Evolutionary conservation across 345 rosid genomes (phyloP).

Genomic region (Rhodamnia rubescens): DNA sequence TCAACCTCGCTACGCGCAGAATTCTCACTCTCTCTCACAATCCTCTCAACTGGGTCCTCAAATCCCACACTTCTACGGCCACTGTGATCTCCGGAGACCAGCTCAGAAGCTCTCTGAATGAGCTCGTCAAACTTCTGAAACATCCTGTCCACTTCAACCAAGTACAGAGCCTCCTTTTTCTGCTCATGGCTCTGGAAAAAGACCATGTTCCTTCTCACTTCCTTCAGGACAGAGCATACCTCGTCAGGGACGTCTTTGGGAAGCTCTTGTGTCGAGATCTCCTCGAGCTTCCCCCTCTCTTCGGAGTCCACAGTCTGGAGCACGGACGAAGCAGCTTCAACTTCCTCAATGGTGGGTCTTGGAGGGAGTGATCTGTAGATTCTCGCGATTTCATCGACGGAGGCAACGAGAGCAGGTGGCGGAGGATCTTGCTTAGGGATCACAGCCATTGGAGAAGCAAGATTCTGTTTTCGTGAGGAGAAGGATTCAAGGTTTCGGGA

Average conservation of each 20-base stretch:
- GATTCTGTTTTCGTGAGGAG: background rate
- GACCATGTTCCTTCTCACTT: conserved; percentile 27
- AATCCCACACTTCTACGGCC: conserved; percentile 3
- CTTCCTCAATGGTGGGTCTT: conserved; percentile 46
- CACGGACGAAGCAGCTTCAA: conserved; percentile 48
- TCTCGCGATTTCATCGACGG: conserved; percentile 41
- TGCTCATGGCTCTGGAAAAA: conserved; percentile 38
- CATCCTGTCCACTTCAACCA: conserved; percentile 40
- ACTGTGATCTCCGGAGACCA: conserved; percentile 36
- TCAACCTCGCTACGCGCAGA: conserved; percentile 10
- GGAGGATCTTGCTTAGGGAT: conserved; percentile 9
- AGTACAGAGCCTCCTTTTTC: conserved; percentile 37
- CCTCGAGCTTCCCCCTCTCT: conserved; percentile 34
- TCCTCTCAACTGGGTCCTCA: conserved; percentile 11
- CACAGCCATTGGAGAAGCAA: conserved; percentile 21
- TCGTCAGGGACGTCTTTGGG: conserved; percentile 37
- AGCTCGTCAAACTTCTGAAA: conserved; percentile 35
- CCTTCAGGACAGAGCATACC: conserved; percentile 28
- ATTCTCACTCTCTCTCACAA: conserved; percentile 9
- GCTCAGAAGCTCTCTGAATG: conserved; percentile 33
- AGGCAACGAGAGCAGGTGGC: conserved; percentile 22
- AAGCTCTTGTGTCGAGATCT: conserved; percentile 19
- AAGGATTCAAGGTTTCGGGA: background rate
- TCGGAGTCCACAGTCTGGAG: conserved; percentile 26
- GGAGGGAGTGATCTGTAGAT: conserved; percentile 47